A percentile compares a stretch with the other conserved stretches of the same genome.
Conservation (phyloP, 2,329 filamentous ascomycete species). For the Aspergillus sp. region DNA sequence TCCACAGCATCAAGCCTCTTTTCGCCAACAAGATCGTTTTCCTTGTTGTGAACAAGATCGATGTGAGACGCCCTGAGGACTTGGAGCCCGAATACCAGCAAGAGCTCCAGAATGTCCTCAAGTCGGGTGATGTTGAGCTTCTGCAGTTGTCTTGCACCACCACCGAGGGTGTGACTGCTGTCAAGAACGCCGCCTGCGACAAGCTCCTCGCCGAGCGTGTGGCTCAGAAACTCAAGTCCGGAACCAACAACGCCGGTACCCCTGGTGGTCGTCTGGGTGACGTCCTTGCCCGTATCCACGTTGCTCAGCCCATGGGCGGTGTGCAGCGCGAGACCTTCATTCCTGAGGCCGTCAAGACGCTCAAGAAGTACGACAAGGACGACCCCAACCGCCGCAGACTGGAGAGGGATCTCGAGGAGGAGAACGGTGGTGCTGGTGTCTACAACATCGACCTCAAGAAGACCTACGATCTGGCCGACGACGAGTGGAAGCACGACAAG, state of each 20-base stretch:
- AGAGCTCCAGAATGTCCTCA: conserved; percentile 76
- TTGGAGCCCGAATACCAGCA: conserved; percentile 76
- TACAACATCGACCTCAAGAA: conserved; percentile 91
- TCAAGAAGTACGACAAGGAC: conserved; percentile 85
- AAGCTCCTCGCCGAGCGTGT: conserved; percentile 89
- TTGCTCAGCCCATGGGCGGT: conserved; percentile 87
- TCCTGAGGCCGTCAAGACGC: conserved; percentile 76
- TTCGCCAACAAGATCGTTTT: conserved; percentile 98
- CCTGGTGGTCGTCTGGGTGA: conserved; percentile 83
- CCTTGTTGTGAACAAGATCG: conserved; percentile 97
- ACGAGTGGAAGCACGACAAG: conserved; percentile 94
- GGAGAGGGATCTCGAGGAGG: conserved; percentile 83
- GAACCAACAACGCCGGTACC: conserved; percentile 74
- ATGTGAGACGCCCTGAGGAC: conserved; percentile 84
- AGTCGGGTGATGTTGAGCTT: conserved; percentile 86
- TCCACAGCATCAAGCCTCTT: conserved; percentile 93
- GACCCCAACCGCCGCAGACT: conserved; percentile 81
- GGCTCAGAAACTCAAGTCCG: conserved; percentile 89
- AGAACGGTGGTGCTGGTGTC: conserved; percentile 92
- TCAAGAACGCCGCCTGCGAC: conserved; percentile 94
- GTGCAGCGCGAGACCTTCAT: conserved; percentile 79
- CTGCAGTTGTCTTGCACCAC: conserved; percentile 94
- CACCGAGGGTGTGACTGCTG: conserved; percentile 86
- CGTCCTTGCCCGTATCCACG: conserved; percentile 91
- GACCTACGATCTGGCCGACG: conserved; percentile 82